A percentile compares a stretch with the other conserved stretches of the same genome.
Conservation (phyloP, 345 rosid genomes). For the Xanthoceras sorbifolium region DNA sequence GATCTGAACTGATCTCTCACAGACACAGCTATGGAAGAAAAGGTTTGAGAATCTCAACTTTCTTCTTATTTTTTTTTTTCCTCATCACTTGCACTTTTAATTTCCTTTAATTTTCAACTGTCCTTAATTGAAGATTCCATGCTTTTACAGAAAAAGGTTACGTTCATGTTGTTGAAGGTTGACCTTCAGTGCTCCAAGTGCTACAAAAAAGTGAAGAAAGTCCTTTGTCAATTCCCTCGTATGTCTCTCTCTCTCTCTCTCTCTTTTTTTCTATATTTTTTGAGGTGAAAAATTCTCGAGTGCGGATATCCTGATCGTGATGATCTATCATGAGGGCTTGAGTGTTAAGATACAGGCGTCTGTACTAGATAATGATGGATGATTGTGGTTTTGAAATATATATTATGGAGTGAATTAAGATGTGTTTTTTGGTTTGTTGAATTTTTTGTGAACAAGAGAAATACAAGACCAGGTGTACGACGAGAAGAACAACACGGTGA, state of each 20-base stretch:
- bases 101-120: no score
- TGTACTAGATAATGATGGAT: no score
- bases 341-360: no score
- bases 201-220: slow-evolving; percentile 69
- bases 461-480: slow-evolving; percentile 63
- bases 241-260: no score
- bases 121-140: no score
- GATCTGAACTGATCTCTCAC: background rate
- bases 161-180: slow-evolving; percentile 65
- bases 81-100: no score
- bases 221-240: slow-evolving; percentile 73
- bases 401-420: slow-evolving; percentile 45
- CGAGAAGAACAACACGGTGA: slow-evolving; percentile 65
- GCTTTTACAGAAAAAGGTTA: slow-evolving; percentile 42
- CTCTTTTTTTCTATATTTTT: background rate
- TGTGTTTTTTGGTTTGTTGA: slow-evolving; percentile 11
- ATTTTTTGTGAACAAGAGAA: slow-evolving; percentile 60
- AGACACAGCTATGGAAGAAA: slow-evolving; percentile 34
- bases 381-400: background rate
- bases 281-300: background rate
- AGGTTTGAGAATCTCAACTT: slow-evolving; percentile 13
- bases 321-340: no score
- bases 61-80: background rate
- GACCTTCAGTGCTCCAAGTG: slow-evolving; percentile 72
- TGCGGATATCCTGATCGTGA: no score